Evolutionary conservation across 352 stramenopile species (phyloP), one percentile per base, ranked within the genome.

Genomic region (Phytophthora sp.): DNA sequence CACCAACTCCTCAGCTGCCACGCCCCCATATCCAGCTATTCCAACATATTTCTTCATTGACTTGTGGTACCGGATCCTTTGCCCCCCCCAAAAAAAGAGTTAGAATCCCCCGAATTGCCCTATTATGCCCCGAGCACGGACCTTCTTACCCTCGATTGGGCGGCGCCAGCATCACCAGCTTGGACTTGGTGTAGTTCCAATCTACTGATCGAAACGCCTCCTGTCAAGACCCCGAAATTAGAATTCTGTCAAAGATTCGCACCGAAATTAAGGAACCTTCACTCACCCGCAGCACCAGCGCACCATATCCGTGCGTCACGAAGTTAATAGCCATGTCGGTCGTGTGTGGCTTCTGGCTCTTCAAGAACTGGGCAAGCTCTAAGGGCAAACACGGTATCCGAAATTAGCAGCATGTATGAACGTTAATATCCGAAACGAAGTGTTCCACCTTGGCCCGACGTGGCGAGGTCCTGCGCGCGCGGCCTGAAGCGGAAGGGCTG

Each of bases 81-180:
- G n/a, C n/a, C n/a, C 26, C 50, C 16, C 6, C 55, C 9, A 15
- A 49, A 46, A 24, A 57, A 46, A 46, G 5, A 24, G 18, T 45
- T 24, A 41, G 15, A 18, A 41, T 4, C n/a, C 0, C 9, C 12
- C 1, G 33, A 31, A 50, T 30, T 24, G 1, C 20, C 31, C n/a
- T 26, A 20, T 36, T 21, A 15, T 30, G 20, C n/a, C 11, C 27
- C 16, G n/a, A 16, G 2, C 16, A 24, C 38, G 20, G 8, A n/a
- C 45, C 21, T 13, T 24, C 29, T 29, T 67, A 90, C 84, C 84
- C 84, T 59, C 82, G 76, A 56, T 93, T 93, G 1, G 84, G 80
- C 5, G 84, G 84, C 1, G 74, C 80, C 23, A 93, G 63, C 84
- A 93, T 93, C 24, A 93, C 77, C 21, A 93, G 57, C 57, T 90